These are phyloP conservation scores for Calonectria pauciramosa DNA, from an alignment of 2,329 filamentous ascomycete species.

Conservation along the genomic window DNA sequence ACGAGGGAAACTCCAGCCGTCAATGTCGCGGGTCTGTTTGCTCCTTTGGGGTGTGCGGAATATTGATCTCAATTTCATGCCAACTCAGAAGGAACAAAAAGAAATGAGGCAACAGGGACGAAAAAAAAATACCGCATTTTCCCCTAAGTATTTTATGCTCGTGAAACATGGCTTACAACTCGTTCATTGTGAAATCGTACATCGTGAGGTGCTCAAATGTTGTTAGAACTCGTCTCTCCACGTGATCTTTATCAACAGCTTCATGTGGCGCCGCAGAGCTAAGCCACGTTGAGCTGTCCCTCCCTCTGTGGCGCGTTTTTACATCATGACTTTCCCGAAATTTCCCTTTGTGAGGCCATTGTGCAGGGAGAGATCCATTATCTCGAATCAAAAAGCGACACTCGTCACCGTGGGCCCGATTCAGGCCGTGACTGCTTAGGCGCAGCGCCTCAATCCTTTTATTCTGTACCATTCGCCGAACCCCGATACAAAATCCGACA, in stretches of 20 bases:
- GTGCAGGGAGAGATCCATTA: conserved; percentile 16
- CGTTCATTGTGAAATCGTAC: background rate
- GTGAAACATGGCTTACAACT: background rate
- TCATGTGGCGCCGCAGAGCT: conserved; percentile 27
- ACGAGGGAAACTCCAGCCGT: background rate
- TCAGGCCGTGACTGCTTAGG: conserved; percentile 30
- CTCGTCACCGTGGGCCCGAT: background rate
- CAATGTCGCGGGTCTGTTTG: background rate
- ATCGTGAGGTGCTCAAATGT: background rate
- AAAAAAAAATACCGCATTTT: background rate
- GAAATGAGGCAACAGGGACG: background rate
- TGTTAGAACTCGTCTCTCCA: background rate
- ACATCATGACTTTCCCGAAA: conserved; percentile 40
- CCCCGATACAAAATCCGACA: conserved; percentile 37
- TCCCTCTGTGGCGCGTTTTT: conserved; percentile 39
- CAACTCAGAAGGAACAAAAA: background rate
- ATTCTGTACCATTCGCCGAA: conserved; percentile 25
- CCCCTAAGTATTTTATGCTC: too few relatives aligned
- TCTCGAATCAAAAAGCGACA: conserved; percentile 25
- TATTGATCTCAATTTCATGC: background rate
- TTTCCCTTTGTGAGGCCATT: conserved; percentile 29
- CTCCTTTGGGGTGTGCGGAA: background rate
- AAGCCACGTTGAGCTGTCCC: background rate
- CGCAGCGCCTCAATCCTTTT: conserved; percentile 16
- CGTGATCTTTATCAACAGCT: conserved; percentile 14